phyloP scores from a whole-genome alignment of 1,284 basidiomycete genomes.

The Fomitiporia mediterranea region DNA sequence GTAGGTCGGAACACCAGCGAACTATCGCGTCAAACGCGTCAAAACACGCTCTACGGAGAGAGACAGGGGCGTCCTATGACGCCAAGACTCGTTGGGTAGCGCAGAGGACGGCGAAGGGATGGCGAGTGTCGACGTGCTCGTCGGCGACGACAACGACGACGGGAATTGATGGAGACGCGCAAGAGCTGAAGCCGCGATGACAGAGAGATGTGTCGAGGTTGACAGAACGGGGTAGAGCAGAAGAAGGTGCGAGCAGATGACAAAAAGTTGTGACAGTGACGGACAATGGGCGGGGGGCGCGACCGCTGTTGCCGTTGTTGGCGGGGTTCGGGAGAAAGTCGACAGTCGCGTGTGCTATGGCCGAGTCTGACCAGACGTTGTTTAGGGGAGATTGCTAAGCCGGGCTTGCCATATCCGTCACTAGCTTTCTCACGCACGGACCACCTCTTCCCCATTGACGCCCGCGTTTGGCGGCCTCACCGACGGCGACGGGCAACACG shows the following conservation, averaged over 20 bases:
- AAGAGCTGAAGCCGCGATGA: conserved; percentile 22
- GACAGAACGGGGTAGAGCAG: not conserved
- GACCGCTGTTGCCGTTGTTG: conserved; percentile 6
- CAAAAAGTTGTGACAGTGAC: not conserved
- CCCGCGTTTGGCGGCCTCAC: not conserved
- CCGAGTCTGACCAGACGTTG: not conserved
- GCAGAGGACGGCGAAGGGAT: not conserved
- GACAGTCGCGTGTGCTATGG: conserved; percentile 4
- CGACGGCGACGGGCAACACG: not conserved
- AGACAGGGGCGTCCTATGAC: not conserved
- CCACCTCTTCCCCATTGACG: conserved; percentile 2
- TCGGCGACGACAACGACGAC: conserved; percentile 25
- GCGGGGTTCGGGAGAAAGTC: conserved; percentile 6
- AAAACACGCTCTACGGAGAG: conserved; percentile 11
- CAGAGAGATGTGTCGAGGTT: conserved; percentile 24
- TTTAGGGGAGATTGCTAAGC: conserved; percentile 6
- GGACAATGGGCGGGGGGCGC: conserved; percentile 9
- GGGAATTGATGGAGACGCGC: conserved; percentile 23
- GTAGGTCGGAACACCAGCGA: conserved; percentile 2
- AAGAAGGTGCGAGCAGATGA: not conserved
- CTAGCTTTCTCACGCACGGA: conserved; percentile 14
- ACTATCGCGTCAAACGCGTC: conserved; percentile 16
- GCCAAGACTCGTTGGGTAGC: not conserved
- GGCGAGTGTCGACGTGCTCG: conserved; percentile 19
- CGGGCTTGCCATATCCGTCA: not conserved